Conservation (phyloP, 371 early-diverging fungal genomes). For the Lichtheimia corymbifera region DNA sequence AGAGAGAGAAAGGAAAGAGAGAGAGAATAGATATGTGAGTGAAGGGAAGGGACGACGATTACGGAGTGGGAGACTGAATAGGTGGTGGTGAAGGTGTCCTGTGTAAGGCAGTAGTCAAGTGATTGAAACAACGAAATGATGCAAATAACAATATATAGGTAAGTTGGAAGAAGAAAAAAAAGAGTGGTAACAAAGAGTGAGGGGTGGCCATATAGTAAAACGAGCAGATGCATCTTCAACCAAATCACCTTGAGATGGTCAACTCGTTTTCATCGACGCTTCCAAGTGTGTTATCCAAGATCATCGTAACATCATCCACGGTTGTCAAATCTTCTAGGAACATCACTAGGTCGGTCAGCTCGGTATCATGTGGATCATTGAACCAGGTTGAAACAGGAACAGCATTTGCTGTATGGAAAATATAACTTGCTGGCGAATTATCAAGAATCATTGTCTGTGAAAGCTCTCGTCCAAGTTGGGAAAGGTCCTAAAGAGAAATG, state of each 20-base stretch:
- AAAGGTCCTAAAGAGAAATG: slow-evolving; percentile 60
- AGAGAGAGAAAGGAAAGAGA: slow-evolving; percentile 1
- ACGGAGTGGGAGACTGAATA: slow-evolving; percentile 5
- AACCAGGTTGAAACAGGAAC: slow-evolving; percentile 97
- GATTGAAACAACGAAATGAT: slow-evolving; percentile 22
- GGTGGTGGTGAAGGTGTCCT: not conserved
- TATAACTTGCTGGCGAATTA: slow-evolving; percentile 92
- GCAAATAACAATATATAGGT: slow-evolving; percentile 88
- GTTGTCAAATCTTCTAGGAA: slow-evolving; percentile 88
- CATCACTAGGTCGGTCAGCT: slow-evolving; percentile 89
- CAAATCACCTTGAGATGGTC: not conserved
- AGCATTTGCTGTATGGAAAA: slow-evolving; percentile 93
- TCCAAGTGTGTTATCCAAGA: slow-evolving; percentile 61
- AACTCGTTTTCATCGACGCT: not conserved
- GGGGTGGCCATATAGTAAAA: not conserved
- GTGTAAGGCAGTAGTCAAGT: not conserved
- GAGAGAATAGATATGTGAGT: not conserved
- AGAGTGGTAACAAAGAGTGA: not conserved
- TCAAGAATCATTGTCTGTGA: slow-evolving; percentile 81
- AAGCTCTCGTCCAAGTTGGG: slow-evolving; percentile 85
- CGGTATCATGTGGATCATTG: slow-evolving; percentile 93
- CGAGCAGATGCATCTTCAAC: not conserved
- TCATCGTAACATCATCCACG: slow-evolving; percentile 87
- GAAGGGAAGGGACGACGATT: not conserved
- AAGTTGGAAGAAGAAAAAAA: slow-evolving; percentile 46